Conservation (phyloP, 345 rosid genomes). For the Kandelia obovata region DNA sequence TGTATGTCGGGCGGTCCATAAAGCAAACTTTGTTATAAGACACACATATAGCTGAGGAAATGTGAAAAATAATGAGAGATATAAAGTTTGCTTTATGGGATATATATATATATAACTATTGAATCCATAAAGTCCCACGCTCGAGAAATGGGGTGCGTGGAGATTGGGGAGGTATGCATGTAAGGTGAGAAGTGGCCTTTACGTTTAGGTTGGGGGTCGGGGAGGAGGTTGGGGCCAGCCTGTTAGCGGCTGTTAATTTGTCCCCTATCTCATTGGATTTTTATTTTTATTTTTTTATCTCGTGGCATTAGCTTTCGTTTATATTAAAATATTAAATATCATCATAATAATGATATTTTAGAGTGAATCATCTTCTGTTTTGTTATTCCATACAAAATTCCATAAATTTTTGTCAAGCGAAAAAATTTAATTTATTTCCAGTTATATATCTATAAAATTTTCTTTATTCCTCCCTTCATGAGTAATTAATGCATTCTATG, state of each 20-base stretch:
- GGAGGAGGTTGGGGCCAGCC: constrained; percentile 24
- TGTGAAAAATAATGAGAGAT: background rate
- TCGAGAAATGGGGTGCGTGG: background rate
- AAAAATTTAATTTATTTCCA: too few species aligned
- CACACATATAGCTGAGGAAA: background rate
- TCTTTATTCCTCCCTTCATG: too few species aligned
- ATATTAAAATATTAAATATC: too few species aligned
- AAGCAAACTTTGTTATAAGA: background rate
- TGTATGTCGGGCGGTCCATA: constrained; percentile 14
- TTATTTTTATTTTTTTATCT: background rate
- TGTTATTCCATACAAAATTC: too few species aligned
- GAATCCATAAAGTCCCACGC: background rate
- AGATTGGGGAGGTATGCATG: background rate
- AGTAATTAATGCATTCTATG: too few species aligned
- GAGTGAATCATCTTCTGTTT: too few species aligned
- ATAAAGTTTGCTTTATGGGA: too few species aligned
- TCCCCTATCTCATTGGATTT: constrained; percentile 27
- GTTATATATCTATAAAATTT: too few species aligned
- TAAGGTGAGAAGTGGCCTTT: constrained; percentile 9
- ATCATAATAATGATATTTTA: too few species aligned
- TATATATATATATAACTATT: too few species aligned
- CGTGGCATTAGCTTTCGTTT: background rate
- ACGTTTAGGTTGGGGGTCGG: constrained; percentile 11
- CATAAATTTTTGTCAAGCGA: too few species aligned
- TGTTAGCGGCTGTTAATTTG: constrained; percentile 41